Base-by-base conservation (phyloP, 2,329 filamentous ascomycete genomes). In the Aspergillus sp. region DNA sequence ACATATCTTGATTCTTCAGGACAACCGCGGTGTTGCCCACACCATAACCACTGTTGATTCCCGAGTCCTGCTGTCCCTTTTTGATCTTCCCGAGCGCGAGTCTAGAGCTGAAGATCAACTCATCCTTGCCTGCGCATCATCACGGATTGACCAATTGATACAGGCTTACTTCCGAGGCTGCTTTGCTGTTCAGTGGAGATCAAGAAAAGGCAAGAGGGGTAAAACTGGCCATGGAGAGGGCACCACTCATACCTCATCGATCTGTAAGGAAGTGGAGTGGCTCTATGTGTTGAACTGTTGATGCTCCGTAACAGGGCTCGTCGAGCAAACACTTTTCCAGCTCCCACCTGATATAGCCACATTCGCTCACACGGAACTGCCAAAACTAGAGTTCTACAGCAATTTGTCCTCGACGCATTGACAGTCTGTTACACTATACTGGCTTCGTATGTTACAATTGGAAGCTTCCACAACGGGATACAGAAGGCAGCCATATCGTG, bases 181-280 rank as follows among this genome's bases (percentile, higher is more conserved):
- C 54, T 50, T 57, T 57, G 46, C 19, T 57, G 46, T 57, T 49
- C 46, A 50, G 46, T n/a, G 23, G 22, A 22, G 54, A 50, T 43
- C 31, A 49, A 50, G 30, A 43, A 34, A 43, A 7, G 45, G 46
- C n/a, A 34, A 23, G 41, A 48, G 53, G 53, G 53, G 53, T 55
- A 47, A 34, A n/a, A n/a, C 28, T 19, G 5, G 19, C 34, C 30
- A 9, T 34, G 9, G 25, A 17, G 19, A 56, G 46, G 54, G 13
- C 54, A 54, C 38, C 38, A 45, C 51, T 45, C 15, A 54, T 19
- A 9, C 51, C 28, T 28, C 11, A 13, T 23, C 23, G 13, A 25
- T 48, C 22, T 25, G 11, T 17, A 15, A 15, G 11, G 23, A 7
- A 15, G 31, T 53, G 50, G 50, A 53, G 50, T 25, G 50, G 3